A percentile compares a stretch with the other conserved stretches of the same genome.
phyloP scores from a whole-genome alignment of 2,329 filamentous ascomycete genomes.

The Dendryphion nanum region DNA sequence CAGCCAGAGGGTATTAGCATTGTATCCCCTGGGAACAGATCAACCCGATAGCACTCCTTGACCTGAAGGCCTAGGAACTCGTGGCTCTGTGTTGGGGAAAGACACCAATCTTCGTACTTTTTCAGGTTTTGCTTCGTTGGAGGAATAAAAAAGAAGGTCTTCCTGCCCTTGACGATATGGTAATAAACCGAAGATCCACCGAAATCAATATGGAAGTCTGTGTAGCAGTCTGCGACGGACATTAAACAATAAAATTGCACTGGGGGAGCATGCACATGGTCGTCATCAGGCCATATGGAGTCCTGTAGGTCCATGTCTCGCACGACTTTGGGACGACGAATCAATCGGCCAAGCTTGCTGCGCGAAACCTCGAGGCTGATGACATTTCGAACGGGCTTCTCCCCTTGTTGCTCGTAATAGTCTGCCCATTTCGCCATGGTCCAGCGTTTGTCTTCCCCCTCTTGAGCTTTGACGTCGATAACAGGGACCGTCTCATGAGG shows the following conservation, averaged over 20 bases:
- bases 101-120: slow-evolving; percentile 70
- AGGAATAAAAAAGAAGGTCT: slow-evolving; percentile 71
- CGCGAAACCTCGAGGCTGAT: slow-evolving; percentile 68
- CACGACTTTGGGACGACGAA: slow-evolving; percentile 63
- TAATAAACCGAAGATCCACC: slow-evolving; percentile 70
- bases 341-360: slow-evolving; percentile 60
- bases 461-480: slow-evolving; percentile 69
- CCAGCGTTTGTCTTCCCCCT: slow-evolving; percentile 64
- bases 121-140: slow-evolving; percentile 67
- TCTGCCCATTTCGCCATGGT: slow-evolving; percentile 66
- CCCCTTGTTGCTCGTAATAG: slow-evolving; percentile 62
- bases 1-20: slow-evolving; percentile 71
- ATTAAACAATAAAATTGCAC: slow-evolving; percentile 70
- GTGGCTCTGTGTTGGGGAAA: slow-evolving; percentile 63
- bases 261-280: slow-evolving; percentile 58
- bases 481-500: slow-evolving; percentile 63
- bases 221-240: slow-evolving; percentile 70
- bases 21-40: slow-evolving; percentile 65
- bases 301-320: slow-evolving; percentile 61
- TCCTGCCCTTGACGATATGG: slow-evolving; percentile 66
- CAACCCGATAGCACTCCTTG: slow-evolving; percentile 66
- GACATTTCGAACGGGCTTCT: slow-evolving; percentile 65
- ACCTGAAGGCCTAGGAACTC: slow-evolving; percentile 64
- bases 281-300: slow-evolving; percentile 55
- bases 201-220: slow-evolving; percentile 71